Percentiles rank a stretch among this genome's conserved stretches.
phyloP scores from a whole-genome alignment of 192 early-diverging fungal species.

The Dispira parvispora region DNA sequence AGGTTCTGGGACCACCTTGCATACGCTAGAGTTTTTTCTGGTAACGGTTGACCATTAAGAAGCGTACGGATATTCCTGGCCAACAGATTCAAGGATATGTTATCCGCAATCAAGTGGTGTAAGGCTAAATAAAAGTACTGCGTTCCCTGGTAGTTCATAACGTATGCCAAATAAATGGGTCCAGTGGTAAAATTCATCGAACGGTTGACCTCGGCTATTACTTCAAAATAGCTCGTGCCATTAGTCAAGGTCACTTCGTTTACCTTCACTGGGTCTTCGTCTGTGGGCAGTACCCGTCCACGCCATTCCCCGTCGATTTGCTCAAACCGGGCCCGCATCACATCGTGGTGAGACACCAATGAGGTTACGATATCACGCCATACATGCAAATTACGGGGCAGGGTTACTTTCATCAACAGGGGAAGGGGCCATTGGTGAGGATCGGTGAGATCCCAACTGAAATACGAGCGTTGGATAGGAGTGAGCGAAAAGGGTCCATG shows the following conservation, averaged over 20 bases:
- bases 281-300: neutral
- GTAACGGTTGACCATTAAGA: constrained; percentile 3
- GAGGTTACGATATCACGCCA: neutral
- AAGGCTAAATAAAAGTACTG: no score
- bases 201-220: no score
- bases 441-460: neutral
- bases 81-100: no score
- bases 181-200: neutral
- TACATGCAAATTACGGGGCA: neutral
- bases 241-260: no score
- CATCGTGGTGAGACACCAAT: neutral
- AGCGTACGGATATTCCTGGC: constrained; percentile 14
- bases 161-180: no score
- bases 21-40: constrained; percentile 13
- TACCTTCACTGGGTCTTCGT: no score
- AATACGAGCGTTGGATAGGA: neutral
- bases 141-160: no score
- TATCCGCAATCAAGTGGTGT: no score
- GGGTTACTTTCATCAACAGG: neutral
- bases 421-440: neutral
- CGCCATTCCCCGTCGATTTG: neutral
- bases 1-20: constrained; percentile 9
- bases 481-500: neutral
- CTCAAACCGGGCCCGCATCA: neutral
- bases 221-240: no score